Conservation (phyloP, 495 filamentous ascomycete genomes). For the Aspergillus coremiiformis region DNA sequence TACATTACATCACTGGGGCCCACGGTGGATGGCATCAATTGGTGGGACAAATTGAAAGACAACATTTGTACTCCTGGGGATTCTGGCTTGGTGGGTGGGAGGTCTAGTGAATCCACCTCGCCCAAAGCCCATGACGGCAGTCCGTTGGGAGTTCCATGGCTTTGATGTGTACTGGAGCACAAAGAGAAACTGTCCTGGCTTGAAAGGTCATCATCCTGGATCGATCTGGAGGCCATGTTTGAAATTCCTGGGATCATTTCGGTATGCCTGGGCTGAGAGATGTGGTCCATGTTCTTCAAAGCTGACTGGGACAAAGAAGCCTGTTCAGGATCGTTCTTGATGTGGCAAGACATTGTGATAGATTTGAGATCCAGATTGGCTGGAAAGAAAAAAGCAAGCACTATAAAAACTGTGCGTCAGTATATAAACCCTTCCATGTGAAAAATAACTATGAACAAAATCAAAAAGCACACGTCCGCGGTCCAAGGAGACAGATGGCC, state of each 20-base stretch:
- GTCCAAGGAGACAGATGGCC: slow-evolving; percentile 19
- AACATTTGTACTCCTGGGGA: slow-evolving; percentile 43
- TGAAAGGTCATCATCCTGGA: slow-evolving; percentile 44
- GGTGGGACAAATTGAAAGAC: slow-evolving; percentile 41
- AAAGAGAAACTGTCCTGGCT: slow-evolving; percentile 40
- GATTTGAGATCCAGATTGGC: slow-evolving; percentile 12
- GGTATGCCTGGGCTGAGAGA: slow-evolving; percentile 27
- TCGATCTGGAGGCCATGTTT: slow-evolving; percentile 34
- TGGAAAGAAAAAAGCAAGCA: slow-evolving; percentile 15
- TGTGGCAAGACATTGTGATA: slow-evolving; percentile 33
- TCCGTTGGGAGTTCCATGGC: slow-evolving; percentile 32
- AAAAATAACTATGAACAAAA: slow-evolving; percentile 5
- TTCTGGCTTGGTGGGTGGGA: slow-evolving; percentile 32
- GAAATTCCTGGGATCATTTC: slow-evolving; percentile 34
- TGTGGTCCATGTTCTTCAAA: slow-evolving; percentile 27
- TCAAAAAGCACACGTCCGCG: slow-evolving; percentile 17
- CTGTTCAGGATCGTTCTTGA: slow-evolving; percentile 30
- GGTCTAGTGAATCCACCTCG: slow-evolving; percentile 35
- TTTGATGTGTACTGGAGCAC: slow-evolving; percentile 33
- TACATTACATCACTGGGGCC: slow-evolving; percentile 43
- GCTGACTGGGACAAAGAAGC: slow-evolving; percentile 31
- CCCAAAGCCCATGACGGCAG: slow-evolving; percentile 38
- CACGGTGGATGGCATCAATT: slow-evolving; percentile 36
- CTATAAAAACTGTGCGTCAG: slow-evolving; percentile 31
- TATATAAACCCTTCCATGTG: slow-evolving; percentile 14